Evolutionary conservation across 2,329 filamentous ascomycete genomes (phyloP).

Genomic region (Nemania serpens): DNA sequence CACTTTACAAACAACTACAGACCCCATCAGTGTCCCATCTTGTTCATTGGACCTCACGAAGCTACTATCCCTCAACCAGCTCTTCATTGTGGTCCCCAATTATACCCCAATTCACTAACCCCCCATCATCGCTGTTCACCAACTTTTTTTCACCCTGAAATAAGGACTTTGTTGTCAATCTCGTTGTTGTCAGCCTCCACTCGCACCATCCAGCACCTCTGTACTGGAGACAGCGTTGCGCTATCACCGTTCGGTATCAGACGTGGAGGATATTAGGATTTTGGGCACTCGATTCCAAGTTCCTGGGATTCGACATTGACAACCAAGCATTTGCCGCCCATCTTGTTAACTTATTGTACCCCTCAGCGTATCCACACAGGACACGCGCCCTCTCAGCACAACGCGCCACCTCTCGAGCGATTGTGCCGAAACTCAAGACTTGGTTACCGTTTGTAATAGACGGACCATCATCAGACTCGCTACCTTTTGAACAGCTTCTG

Average conservation of each 20-base stretch:
- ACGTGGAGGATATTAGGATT: slow-evolving; percentile 39
- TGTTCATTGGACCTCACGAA: slow-evolving; percentile 43
- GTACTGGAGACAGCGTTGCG: slow-evolving; percentile 36
- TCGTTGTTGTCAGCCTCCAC: slow-evolving; percentile 32
- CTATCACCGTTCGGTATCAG: slow-evolving; percentile 39
- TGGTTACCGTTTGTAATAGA: slow-evolving; percentile 20
- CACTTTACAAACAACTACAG: slow-evolving; percentile 44
- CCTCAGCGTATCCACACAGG: slow-evolving; percentile 24
- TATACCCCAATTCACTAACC: slow-evolving; percentile 42
- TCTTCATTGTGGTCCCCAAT: slow-evolving; percentile 42
- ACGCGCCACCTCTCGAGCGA: slow-evolving; percentile 21
- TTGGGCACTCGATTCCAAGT: slow-evolving; percentile 29
- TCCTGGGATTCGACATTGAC: slow-evolving; percentile 28
- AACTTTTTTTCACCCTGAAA: slow-evolving; percentile 28
- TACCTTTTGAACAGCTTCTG: slow-evolving; percentile 33
- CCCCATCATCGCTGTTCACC: slow-evolving; percentile 39
- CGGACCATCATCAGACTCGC: slow-evolving; percentile 33
- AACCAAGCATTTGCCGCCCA: slow-evolving; percentile 23
- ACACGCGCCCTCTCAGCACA: slow-evolving; percentile 17
- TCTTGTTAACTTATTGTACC: slow-evolving; percentile 24
- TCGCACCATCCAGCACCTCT: slow-evolving; percentile 24
- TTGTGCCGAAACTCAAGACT: slow-evolving; percentile 6
- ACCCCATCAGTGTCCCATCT: slow-evolving; percentile 42
- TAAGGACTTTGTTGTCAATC: slow-evolving; percentile 34
- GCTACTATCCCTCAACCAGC: slow-evolving; percentile 41